These are phyloP conservation scores for Mycena citricolor DNA, from an alignment of 1,284 basidiomycete genomes.

Conservation along the genomic window DNA sequence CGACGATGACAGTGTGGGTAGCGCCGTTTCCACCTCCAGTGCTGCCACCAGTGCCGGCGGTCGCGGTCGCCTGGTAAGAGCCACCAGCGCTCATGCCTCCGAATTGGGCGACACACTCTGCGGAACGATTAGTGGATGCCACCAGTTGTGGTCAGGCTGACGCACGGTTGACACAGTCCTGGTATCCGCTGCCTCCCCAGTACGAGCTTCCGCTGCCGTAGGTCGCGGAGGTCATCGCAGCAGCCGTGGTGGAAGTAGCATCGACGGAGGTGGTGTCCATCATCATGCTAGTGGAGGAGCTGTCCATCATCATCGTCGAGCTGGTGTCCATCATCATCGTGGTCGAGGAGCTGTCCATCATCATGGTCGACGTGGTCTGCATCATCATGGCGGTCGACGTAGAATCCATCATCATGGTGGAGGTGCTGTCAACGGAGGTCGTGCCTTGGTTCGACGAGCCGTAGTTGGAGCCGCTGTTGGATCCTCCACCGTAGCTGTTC, in stretches of 20 bases:
- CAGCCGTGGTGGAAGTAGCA: conserved; percentile 32
- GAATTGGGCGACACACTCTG: conserved; percentile 61
- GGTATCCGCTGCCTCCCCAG: conserved; percentile 60
- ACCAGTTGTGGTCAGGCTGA: conserved; percentile 18
- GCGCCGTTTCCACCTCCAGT: conserved; percentile 47
- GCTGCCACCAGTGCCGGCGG: conserved; percentile 34
- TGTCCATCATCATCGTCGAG: conserved; percentile 1
- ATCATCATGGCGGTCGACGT: conserved; percentile 8
- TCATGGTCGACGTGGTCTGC: conserved; percentile 11
- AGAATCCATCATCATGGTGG: conserved; percentile 1
- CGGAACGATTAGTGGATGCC: conserved; percentile 5
- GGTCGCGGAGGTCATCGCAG: conserved; percentile 39
- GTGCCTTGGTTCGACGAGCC: conserved; percentile 20
- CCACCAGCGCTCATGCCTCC: conserved; percentile 11
- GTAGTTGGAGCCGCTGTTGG: conserved; percentile 25
- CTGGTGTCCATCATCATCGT: conserved; percentile 16
- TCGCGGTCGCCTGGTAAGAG: conserved; percentile 25
- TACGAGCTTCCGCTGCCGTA: conserved; percentile 68
- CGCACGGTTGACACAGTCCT: conserved; percentile 71
- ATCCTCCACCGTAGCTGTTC: conserved; percentile 18
- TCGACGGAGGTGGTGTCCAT: conserved; percentile 16
- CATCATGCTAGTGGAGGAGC: conserved; percentile 3
- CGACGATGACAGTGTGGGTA: conserved; percentile 74
- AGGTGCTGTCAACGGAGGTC: conserved; percentile 7
- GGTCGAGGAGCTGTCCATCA: conserved; percentile 12